A percentile compares a stretch with the other conserved stretches of the same genome.
These are phyloP conservation scores for Melocanna baccifera DNA, from an alignment of 176 grass and related monocot species.

Conservation along the genomic window DNA sequence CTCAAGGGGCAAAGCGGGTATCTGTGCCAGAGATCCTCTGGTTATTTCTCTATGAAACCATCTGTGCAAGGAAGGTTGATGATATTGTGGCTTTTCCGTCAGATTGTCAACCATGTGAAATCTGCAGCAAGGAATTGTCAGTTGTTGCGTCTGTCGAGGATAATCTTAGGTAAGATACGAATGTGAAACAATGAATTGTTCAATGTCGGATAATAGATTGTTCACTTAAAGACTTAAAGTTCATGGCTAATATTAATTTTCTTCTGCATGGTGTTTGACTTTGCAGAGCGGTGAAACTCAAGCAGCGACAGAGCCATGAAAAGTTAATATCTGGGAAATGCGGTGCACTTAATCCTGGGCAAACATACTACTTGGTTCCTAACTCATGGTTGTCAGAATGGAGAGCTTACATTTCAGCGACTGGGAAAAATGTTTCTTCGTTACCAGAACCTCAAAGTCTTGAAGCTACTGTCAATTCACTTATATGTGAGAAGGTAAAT, in stretches of 20 bases:
- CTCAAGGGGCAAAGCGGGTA: conserved; percentile 83
- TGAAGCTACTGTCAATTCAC: conserved; percentile 61
- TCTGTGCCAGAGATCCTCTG: conserved; percentile 69
- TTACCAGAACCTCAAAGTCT: conserved; percentile 68
- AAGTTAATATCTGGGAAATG: conserved; percentile 80
- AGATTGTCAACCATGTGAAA: conserved; percentile 67
- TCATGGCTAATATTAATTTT: conserved; percentile 29
- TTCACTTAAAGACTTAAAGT: conserved; percentile 19
- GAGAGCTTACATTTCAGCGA: conserved; percentile 87
- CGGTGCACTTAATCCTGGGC: conserved; percentile 50
- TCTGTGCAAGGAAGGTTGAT: conserved; percentile 35
- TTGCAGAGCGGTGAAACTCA: conserved; percentile 78
- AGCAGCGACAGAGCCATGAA: conserved; percentile 81
- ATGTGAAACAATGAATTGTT: conserved; percentile 9
- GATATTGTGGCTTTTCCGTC: conserved; percentile 60
- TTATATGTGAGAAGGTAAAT: conserved; percentile 90
- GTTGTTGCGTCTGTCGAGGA: conserved; percentile 86
- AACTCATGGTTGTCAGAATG: conserved; percentile 85
- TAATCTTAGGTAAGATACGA: conserved; percentile 69
- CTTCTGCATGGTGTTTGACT: conserved; percentile 11
- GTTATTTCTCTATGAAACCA: conserved; percentile 81
- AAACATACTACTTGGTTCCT: conserved; percentile 85
- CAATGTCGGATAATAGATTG: conserved; percentile 10
- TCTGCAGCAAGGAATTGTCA: conserved; percentile 67
- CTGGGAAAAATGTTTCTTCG: conserved; percentile 84